Base-by-base conservation (phyloP, 805 yeast species). In the Saccharomycopsis fibuligera region DNA sequence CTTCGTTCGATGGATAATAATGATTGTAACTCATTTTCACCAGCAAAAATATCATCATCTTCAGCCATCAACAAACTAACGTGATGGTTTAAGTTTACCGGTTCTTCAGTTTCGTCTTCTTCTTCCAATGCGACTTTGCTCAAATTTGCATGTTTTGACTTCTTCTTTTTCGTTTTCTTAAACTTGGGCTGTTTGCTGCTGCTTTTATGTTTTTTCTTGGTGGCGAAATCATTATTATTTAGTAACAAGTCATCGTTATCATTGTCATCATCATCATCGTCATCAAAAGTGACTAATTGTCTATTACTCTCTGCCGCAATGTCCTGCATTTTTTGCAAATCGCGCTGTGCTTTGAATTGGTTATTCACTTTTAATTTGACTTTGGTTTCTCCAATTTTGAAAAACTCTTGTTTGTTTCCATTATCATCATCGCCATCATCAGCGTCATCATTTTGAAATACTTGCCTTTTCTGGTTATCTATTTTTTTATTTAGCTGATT, bases 401-500 rank as follows among this genome's bases (percentile, higher is more conserved):
- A 61, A 9, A 49, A 50, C 1, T 57, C 58, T 16, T 48, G 50
- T 27, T 51, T 35, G 33, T 36, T 40, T 27, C 31, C 41, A 12
- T 38, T 44, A 1, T 41, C 45, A 3, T 38, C 41, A 14, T 25
- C 56, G 2, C 44, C 53, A 9, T 53, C 58, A 8, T 55, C 56
- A 3, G 22, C 47, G 3, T 52, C 54, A 30, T 21, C 37, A 19
- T 44, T 35, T 12, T 48, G 30, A 12, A 45, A 48, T 17, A 43
- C 48, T 33, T 43, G 57, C 51, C 27, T 56, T 45, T 44, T 52
- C 5, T 53, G 56, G 50, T 3, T 63, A 44, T 14, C 61, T 62
- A 16, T 58, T 53, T 45, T 60, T 51, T 4, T 58, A 48, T 49
- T 63, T 65, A 5, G 48, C 23, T 55, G 49, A 16, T 51, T 49